phyloP scores from a whole-genome alignment of 2,329 filamentous ascomycete species.

The Coniochaeta ligniaria region DNA sequence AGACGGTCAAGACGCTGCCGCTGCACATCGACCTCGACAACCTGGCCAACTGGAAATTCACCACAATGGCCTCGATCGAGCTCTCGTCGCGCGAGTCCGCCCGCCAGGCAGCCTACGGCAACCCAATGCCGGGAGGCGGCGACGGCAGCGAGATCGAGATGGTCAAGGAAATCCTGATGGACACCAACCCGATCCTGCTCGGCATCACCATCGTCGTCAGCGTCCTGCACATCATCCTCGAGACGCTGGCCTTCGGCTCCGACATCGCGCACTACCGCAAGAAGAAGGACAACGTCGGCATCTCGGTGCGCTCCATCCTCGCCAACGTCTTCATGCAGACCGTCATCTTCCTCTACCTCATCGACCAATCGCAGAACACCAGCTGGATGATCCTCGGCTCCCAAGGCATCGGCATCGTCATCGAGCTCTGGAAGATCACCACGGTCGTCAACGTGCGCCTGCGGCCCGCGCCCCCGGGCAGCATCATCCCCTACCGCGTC shows the following conservation, averaged over 20 bases:
- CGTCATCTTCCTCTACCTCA: conserved; percentile 90
- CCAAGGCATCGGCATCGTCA: conserved; percentile 72
- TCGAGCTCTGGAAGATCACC: conserved; percentile 86
- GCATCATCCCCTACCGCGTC: conserved; percentile 70
- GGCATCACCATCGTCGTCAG: conserved; percentile 77
- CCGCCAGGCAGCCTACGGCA: conserved; percentile 68
- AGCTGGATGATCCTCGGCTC: conserved; percentile 98
- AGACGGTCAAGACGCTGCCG: conserved; percentile 75
- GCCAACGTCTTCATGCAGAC: conserved; percentile 97
- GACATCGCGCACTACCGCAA: conserved; percentile 98
- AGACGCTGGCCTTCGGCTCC: conserved; percentile 93
- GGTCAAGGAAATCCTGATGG: conserved; percentile 90
- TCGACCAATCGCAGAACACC: conserved; percentile 96
- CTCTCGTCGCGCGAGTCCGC: conserved; percentile 79
- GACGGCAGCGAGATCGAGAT: conserved; percentile 94
- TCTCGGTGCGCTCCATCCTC: conserved; percentile 90
- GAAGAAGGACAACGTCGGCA: conserved; percentile 98
- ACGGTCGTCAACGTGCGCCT: conserved; percentile 87
- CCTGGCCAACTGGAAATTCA: conserved; percentile 84
- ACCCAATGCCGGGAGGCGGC: conserved; percentile 65
- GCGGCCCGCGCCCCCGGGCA: conserved; percentile 59
- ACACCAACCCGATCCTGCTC: conserved; percentile 89
- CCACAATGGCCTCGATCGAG: conserved; percentile 75
- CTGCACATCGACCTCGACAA: conserved; percentile 80
- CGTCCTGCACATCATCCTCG: conserved; percentile 88